Conservation (phyloP, 2,329 filamentous ascomycete species). For the Microdochium nivale region DNA sequence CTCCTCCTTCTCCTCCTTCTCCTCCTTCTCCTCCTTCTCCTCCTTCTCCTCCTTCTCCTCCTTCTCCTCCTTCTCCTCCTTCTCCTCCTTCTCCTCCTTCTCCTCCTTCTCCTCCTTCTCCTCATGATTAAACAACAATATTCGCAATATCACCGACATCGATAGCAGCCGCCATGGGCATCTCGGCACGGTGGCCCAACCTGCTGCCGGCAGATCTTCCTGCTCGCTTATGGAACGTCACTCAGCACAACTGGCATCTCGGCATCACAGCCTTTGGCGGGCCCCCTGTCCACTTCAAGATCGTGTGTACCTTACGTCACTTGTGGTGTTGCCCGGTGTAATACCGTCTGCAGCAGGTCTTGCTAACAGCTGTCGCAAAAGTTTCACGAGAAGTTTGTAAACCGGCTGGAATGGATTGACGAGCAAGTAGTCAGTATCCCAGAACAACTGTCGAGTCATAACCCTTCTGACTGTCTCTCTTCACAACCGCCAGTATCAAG, state of each 20-base stretch:
- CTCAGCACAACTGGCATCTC: constrained; percentile 41
- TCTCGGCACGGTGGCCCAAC: background rate
- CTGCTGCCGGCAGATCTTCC: background rate
- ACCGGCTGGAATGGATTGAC: constrained; percentile 55
- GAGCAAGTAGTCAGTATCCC: constrained; percentile 48
- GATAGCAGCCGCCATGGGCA: background rate
- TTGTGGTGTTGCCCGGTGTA: background rate
- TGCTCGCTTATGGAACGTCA: background rate
- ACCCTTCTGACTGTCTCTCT: background rate
- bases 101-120: too few species aligned
- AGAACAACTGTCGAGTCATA: background rate
- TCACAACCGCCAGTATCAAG: constrained; percentile 47
- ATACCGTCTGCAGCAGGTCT: background rate
- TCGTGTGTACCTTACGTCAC: too few species aligned
- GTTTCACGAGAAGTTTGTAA: constrained; percentile 54
- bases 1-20: too few species aligned
- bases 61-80: too few species aligned
- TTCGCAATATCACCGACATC: background rate
- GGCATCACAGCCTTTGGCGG: constrained; percentile 60
- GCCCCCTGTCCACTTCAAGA: constrained; percentile 61
- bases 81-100: too few species aligned
- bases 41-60: too few species aligned
- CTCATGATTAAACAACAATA: background rate
- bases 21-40: too few species aligned
- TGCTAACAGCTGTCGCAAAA: constrained; percentile 8